Base-by-base conservation (phyloP, 1,139 yeast genomes). In the Geotrichum cucujoidarum region DNA sequence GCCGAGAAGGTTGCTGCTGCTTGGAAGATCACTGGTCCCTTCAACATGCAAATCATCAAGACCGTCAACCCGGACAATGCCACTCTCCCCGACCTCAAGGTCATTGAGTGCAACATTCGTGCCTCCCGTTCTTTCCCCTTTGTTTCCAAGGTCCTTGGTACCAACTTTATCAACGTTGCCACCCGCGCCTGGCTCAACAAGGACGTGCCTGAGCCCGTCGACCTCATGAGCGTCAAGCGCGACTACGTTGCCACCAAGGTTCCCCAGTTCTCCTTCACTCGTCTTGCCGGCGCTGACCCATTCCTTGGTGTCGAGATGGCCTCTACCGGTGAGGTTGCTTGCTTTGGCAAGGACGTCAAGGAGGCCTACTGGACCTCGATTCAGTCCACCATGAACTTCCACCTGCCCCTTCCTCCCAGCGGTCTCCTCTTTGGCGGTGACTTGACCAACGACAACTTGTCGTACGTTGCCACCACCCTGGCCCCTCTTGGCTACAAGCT, bases 101-200 rank as follows among this genome's bases (percentile, higher is more conserved):
- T 92, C 50, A 92, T 92, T 69, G 98, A 92, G 72, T 92, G 98
- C 78, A 92, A 92, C 64, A 95, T 92, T 52, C 87, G 98, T 72
- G 98, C 97, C 36, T 90, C 97, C 30, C 83, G 98, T 70, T 89
- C 97, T 22, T 92, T 88, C 90, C 98, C 98, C 69, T 92, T 92
- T 73, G 89, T 90, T 59, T 92, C 97, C 51, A 92, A 92, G 75
- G 98, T 92, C 41, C 75, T 92, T 55, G 98, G 97, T 56, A 77
- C 78, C 52, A 90, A 92, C 73, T 90, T 92, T 67, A 92, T 92
- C 65, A 95, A 92, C 48, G 89, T 88, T 60, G 97, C 97, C 18
- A 89, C 89, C 52, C 81, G 79, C 67, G 95, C 97, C 20, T 76
- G 90, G 56, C 72, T 88, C 55, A 83, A 83, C 63, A 80, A 80